Percentiles rank a stretch among this genome's conserved stretches.
Evolutionary conservation across 352 stramenopile species (phyloP).

Genomic region (Globisporangium cylindrosporum): DNA sequence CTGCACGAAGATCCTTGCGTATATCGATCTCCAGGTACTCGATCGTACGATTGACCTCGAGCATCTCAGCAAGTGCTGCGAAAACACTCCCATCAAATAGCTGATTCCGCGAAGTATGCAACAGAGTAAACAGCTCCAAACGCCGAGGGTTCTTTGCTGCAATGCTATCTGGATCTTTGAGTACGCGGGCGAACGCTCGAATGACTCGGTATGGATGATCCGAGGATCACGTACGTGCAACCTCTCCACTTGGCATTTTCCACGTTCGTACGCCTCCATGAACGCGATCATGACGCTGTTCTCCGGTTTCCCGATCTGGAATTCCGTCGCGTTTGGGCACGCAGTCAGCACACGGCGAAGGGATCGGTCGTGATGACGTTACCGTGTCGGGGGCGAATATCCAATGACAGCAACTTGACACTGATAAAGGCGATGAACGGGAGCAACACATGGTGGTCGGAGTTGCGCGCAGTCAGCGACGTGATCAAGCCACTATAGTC

Average conservation of each 20-base stretch:
- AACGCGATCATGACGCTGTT: not conserved
- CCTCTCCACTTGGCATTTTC: not conserved
- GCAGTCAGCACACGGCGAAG: not conserved
- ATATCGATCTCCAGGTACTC: too few species aligned
- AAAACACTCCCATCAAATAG: too few species aligned
- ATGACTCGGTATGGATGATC: too few species aligned
- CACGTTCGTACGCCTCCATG: not conserved
- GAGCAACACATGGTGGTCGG: not conserved
- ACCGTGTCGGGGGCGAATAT: not conserved
- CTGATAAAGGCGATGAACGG: not conserved
- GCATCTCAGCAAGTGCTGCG: too few species aligned
- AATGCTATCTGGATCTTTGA: too few species aligned
- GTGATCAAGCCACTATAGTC: not conserved
- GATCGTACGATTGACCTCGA: too few species aligned
- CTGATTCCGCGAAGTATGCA: too few species aligned
- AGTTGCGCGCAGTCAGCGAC: not conserved
- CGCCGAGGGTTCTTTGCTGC: too few species aligned
- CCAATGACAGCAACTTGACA: not conserved
- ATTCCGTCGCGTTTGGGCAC: not conserved
- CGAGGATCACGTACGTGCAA: not conserved
- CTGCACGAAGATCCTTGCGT: too few species aligned
- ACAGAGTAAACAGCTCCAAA: too few species aligned
- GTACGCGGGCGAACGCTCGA: too few species aligned
- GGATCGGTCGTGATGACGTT: not conserved
- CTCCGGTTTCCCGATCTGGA: not conserved